A percentile compares a stretch with the other conserved stretches of the same genome.
Evolutionary conservation across 2,329 filamentous ascomycete species (phyloP).

Genomic region (Alternaria ethzedia): DNA sequence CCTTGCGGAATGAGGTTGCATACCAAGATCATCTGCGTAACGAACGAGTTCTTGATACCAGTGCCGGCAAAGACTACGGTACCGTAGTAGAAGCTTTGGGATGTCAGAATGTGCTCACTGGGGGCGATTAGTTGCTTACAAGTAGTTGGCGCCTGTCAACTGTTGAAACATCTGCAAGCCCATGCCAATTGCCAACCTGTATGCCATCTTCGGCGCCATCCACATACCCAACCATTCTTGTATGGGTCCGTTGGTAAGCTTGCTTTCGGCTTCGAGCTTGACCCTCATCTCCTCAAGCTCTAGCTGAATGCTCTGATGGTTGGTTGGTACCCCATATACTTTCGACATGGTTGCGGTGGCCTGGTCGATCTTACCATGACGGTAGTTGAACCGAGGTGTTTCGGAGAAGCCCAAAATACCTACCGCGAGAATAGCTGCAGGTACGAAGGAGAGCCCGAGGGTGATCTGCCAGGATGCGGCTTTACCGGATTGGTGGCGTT

Average conservation of each 20-base stretch:
- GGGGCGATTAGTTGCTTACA: not conserved
- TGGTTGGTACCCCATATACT: slow-evolving; percentile 61
- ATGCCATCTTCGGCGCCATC: slow-evolving; percentile 68
- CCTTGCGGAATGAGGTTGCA: slow-evolving; percentile 3
- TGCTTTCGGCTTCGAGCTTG: slow-evolving; percentile 59
- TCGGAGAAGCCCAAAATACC: slow-evolving; percentile 63
- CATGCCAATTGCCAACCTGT: slow-evolving; percentile 67
- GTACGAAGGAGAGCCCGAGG: slow-evolving; percentile 63
- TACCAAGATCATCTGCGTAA: slow-evolving; percentile 55
- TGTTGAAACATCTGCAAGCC: slow-evolving; percentile 70
- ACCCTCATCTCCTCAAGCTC: slow-evolving; percentile 62
- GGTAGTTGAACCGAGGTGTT: slow-evolving; percentile 63
- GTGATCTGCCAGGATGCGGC: slow-evolving; percentile 69
- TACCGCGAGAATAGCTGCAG: slow-evolving; percentile 58
- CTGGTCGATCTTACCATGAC: slow-evolving; percentile 57
- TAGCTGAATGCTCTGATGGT: slow-evolving; percentile 59
- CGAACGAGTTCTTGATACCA: slow-evolving; percentile 51
- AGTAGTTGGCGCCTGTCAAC: slow-evolving; percentile 64
- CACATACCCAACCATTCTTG: slow-evolving; percentile 62
- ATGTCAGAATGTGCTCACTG: not conserved
- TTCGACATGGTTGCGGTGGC: slow-evolving; percentile 59
- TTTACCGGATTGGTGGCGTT: slow-evolving; percentile 48
- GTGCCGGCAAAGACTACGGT: slow-evolving; percentile 51
- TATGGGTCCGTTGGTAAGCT: slow-evolving; percentile 53
- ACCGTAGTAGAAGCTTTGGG: slow-evolving; percentile 56